A percentile compares a stretch with the other conserved stretches of the same genome.
These are phyloP conservation scores for Colletotrichum cordylinicola DNA, from an alignment of 2,329 filamentous ascomycete genomes.

Conservation along the genomic window DNA sequence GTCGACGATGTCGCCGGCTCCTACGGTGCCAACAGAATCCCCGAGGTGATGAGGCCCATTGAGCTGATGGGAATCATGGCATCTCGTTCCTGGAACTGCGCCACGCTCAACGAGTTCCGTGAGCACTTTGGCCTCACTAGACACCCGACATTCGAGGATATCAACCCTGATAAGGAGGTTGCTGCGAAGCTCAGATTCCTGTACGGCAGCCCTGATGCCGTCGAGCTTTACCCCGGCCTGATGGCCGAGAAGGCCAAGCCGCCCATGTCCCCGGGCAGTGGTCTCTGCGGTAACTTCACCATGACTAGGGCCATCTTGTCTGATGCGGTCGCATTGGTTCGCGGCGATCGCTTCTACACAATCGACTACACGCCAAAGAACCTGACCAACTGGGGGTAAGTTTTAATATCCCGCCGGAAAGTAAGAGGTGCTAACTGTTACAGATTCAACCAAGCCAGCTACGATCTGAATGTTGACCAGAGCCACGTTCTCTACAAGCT, in stretches of 20 bases:
- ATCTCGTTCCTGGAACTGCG: slow-evolving; percentile 62
- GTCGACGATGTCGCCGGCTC: slow-evolving; percentile 56
- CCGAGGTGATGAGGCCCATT: slow-evolving; percentile 59
- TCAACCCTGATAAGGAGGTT: slow-evolving; percentile 60
- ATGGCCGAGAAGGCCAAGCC: slow-evolving; percentile 49
- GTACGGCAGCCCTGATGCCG: slow-evolving; percentile 65
- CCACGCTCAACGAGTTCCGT: slow-evolving; percentile 67
- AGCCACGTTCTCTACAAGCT: slow-evolving; percentile 73
- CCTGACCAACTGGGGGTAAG: slow-evolving; percentile 71
- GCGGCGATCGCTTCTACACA: slow-evolving; percentile 71
- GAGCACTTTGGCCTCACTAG: slow-evolving; percentile 64
- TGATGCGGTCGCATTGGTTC: slow-evolving; percentile 66
- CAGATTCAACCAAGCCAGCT: slow-evolving; percentile 52
- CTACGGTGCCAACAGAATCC: slow-evolving; percentile 61
- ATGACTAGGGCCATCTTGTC: slow-evolving; percentile 61
- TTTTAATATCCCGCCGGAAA: background rate
- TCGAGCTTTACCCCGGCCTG: slow-evolving; percentile 65
- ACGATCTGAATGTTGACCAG: slow-evolving; percentile 63
- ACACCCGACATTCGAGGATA: slow-evolving; percentile 63
- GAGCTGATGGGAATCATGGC: slow-evolving; percentile 67
- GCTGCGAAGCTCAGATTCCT: slow-evolving; percentile 55
- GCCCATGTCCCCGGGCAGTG: slow-evolving; percentile 50
- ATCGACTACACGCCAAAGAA: slow-evolving; percentile 63
- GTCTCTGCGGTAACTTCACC: slow-evolving; percentile 52
- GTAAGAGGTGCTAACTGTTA: background rate